Base-by-base conservation (phyloP, 192 early-diverging fungal genomes). In the Chytriomyces sp. region DNA sequence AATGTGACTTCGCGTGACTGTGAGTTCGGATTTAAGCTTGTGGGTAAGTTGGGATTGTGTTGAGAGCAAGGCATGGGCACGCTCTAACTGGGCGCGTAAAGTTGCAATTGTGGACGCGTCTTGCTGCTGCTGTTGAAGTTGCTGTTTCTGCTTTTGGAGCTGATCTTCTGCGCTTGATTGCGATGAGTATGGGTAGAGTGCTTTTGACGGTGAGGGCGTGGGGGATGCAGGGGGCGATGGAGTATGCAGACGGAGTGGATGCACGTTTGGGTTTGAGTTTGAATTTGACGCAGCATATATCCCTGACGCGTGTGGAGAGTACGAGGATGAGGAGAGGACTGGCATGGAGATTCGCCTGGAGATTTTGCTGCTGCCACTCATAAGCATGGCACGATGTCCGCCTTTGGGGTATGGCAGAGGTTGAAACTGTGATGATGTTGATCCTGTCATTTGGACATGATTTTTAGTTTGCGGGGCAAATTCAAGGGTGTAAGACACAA, bases 21-120 rank as follows among this genome's bases (percentile, higher is more conserved):
- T 75, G 26, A 86, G 83, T 60, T 87, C 81, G 67, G 24, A 65
- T 69, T 82, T 87, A 50, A 85, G 78, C 23, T 78, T 61, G n/a
- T 83, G 78, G 26, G 78, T 82, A n/a, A 79, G 78, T 46, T 76
- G 76, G 35, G 85, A 78, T 65, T 83, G 82, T 35, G 87, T 83
- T 45, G 71, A 49, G 20, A 86, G 72, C 6, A 83, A 60, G 11
- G 78, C 82, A 23, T 83, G 82, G 16, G 79, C 80, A 66, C 80
- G 81, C 7, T 78, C 70, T 5, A 87, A 66, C 63, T 86, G 84
- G 18, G 82, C 80, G 10, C 79, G 60, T 3, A 84, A 47, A 18
- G 77, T 61, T 8, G 69, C 78, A 64, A 77, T 77, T 8, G 75
- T 80, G n/a, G 65, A n/a, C 13, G 75, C 44, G 45, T 72, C 48